phyloP scores from a whole-genome alignment of 345 rosid species.

The Eucalyptus pauciflora region DNA sequence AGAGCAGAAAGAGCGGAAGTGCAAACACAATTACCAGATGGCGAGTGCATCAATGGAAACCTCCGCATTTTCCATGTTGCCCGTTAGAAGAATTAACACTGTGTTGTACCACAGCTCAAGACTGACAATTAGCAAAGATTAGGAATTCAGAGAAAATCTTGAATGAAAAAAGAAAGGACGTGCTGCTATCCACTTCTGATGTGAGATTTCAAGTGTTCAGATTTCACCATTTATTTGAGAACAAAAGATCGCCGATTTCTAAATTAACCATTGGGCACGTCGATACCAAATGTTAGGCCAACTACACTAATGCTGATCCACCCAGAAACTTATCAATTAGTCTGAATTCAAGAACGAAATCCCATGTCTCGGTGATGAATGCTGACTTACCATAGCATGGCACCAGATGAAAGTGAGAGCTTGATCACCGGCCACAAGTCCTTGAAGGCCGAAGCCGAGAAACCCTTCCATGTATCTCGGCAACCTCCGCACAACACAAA shows the following conservation, averaged over 20 bases:
- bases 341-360: not conserved
- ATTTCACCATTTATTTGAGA: not conserved
- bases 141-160: not conserved
- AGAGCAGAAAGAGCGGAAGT: not conserved
- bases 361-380: not conserved
- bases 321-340: not conserved
- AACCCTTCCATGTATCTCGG: conserved; percentile 69
- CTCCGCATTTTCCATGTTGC: conserved; percentile 54
- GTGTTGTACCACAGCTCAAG: conserved; percentile 91
- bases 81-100: conserved; percentile 55
- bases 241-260: not conserved
- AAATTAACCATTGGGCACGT: not conserved
- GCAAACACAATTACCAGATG: conserved; percentile 42
- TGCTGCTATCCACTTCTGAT: not conserved
- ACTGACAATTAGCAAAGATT: conserved; percentile 9
- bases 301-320: not conserved
- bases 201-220: not conserved
- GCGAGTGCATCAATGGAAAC: conserved; percentile 72
- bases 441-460: conserved; percentile 47
- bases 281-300: not conserved
- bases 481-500: conserved; percentile 63
- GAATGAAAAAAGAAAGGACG: not conserved
- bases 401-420: conserved; percentile 73
- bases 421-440: conserved; percentile 61
- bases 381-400: conserved; percentile 57